These are phyloP conservation scores for Tripterygium wilfordii DNA, from an alignment of 177 flowering plant species.

Conservation along the genomic window DNA sequence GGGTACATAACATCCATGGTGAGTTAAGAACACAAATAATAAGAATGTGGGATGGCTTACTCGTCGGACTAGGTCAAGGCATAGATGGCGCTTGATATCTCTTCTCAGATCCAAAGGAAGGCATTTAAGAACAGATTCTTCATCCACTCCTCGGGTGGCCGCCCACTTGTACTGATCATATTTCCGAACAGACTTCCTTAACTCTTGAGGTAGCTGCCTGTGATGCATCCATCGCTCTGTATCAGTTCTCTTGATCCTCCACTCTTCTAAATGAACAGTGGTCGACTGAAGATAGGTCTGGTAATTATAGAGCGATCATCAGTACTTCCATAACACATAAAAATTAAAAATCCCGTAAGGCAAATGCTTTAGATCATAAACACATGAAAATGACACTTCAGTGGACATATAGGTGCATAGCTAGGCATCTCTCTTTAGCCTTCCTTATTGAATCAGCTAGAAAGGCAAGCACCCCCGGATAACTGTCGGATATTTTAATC, in stretches of 20 bases:
- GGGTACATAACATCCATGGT: background rate
- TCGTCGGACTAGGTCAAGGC: slow-evolving; percentile 82
- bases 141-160: slow-evolving; percentile 91
- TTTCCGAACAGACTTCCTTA: slow-evolving; percentile 59
- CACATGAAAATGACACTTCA: no score
- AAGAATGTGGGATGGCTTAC: slow-evolving; percentile 32
- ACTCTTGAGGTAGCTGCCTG: slow-evolving; percentile 84
- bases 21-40: background rate
- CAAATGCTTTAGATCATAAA: no score
- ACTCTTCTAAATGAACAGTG: slow-evolving; percentile 85
- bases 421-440: no score
- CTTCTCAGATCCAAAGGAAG: slow-evolving; percentile 85
- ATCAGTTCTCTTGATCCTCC: slow-evolving; percentile 90
- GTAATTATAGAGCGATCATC: no score
- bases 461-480: no score
- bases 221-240: slow-evolving; percentile 98
- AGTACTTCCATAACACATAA: no score
- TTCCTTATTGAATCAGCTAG: no score
- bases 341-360: no score
- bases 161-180: slow-evolving; percentile 93
- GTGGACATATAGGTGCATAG: no score
- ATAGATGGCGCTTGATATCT: slow-evolving; percentile 92
- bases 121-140: slow-evolving; percentile 67
- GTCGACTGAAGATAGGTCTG: slow-evolving; percentile 93
- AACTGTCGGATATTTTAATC: no score